phyloP scores from a whole-genome alignment of 345 rosid species.

The Eucalyptus guilfoylei region DNA sequence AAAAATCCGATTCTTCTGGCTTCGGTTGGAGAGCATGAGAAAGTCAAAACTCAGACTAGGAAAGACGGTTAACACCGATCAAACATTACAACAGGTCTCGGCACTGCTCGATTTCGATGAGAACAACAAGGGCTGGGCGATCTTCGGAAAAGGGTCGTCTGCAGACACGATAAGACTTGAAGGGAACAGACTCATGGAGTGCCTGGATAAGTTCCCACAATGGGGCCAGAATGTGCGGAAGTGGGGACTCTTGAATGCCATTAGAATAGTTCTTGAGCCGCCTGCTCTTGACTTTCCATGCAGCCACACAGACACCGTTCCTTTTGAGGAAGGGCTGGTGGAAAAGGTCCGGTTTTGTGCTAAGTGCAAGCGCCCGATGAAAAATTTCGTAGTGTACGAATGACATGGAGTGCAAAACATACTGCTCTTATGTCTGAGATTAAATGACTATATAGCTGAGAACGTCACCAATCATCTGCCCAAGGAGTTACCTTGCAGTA shows the following conservation, averaged over 20 bases:
- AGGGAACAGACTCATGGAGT: conserved; percentile 21
- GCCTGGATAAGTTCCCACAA: conserved; percentile 19
- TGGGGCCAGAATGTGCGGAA: conserved; percentile 41
- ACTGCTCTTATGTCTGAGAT: background rate
- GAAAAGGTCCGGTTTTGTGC: conserved; percentile 25
- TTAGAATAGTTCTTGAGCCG: conserved; percentile 24
- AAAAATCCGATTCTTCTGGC: conserved; percentile 49
- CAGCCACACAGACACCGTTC: conserved; percentile 17
- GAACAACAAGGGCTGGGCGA: conserved; percentile 42
- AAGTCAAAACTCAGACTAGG: conserved; percentile 28
- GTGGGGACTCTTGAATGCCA: conserved; percentile 39
- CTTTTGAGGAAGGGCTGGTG: conserved; percentile 20
- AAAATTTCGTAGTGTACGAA: conserved; percentile 38
- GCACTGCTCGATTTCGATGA: conserved; percentile 30
- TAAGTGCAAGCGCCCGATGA: conserved; percentile 56
- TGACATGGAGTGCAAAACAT: conserved; percentile 1
- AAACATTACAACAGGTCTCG: conserved; percentile 23
- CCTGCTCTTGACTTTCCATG: conserved; percentile 14
- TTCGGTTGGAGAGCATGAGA: conserved; percentile 52
- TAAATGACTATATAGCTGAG: background rate
- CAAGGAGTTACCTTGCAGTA: background rate
- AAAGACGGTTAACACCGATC: conserved; percentile 15
- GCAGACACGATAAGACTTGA: conserved; percentile 14
- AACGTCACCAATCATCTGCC: background rate
- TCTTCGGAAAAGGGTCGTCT: conserved; percentile 35